Base-by-base conservation (phyloP, 345 rosid species). In the Angophora floribunda region DNA sequence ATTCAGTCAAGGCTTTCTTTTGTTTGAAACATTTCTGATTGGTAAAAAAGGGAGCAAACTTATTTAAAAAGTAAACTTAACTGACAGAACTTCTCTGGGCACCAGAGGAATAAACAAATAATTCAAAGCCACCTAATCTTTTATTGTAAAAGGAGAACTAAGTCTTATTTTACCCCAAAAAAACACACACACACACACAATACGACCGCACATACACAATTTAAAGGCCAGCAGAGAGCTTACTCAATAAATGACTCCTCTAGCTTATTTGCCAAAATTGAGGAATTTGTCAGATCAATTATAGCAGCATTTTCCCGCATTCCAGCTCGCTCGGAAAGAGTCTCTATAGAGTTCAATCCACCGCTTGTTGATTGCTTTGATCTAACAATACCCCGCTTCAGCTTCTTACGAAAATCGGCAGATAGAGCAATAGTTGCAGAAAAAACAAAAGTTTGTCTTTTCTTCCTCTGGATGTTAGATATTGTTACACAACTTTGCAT, bases 371-470 rank as follows among this genome's bases (percentile, higher is more conserved):
- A 89, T 89, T 95, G 96, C 93, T 97, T 97, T 88, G 95, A 92
- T 93, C 93, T 97, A 1, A 90, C 61, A 75, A 91, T 90, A 67
- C 97, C 93, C 49, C 93, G 95, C 95, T 97, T 96, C 89, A 98
- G 95, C 94, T 97, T 98, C 94, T 94, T 98, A 88, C 99, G 97
- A 89, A 97, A 98, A 92, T 95, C 99, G 51, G 96, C 91, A 88
- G 99, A 97, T 67, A 98, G 93, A 51, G 99, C 97, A 90, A 98
- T 90, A 90, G 99, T 97, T 65, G 99, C 99, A 90, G 99, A 98
- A 91, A 98, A 98, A 67, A 98, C 99, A 92, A 95, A 93, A 7
- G 99, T 96, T 92, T 96, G 99, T 91, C 99, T 93, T 93, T 97
- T 97, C 94, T 97, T 98, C 93, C 91, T 95, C 86, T 94, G 95